Evolutionary conservation across 2,329 filamentous ascomycete genomes (phyloP).

Genomic region (Bertia moriformis): DNA sequence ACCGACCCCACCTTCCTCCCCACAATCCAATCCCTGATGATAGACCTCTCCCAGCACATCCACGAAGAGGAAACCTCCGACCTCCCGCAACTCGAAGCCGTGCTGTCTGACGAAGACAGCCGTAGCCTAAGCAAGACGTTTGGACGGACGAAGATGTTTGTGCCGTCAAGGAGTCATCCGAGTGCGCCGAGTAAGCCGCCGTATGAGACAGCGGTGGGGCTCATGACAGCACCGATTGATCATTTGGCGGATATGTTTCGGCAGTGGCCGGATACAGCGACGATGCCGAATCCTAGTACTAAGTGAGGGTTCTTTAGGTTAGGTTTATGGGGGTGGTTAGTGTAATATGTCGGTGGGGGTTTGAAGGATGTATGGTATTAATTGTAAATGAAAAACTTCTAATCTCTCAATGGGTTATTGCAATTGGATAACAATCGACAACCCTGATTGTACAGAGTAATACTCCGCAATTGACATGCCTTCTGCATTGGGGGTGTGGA

Average conservation of each 20-base stretch:
- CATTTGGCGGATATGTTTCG: slow-evolving; percentile 36
- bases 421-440: too few species aligned
- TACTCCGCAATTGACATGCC: too few species aligned
- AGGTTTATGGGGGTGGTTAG: too few species aligned
- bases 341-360: too few species aligned
- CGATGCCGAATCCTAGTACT: too few species aligned
- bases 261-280: slow-evolving; percentile 29
- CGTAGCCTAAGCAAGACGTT: slow-evolving; percentile 24
- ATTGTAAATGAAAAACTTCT: too few species aligned
- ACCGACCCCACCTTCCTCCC: slow-evolving; percentile 23
- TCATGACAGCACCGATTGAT: slow-evolving; percentile 41
- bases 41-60: slow-evolving; percentile 27
- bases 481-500: too few species aligned
- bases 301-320: too few species aligned
- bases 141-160: slow-evolving; percentile 34
- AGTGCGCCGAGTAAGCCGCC: slow-evolving; percentile 32
- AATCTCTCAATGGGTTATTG: too few species aligned
- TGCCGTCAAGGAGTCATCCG: slow-evolving; percentile 34
- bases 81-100: slow-evolving; percentile 28
- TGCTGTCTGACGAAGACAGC: slow-evolving; percentile 15
- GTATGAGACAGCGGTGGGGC: slow-evolving; percentile 36
- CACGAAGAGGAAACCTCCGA: slow-evolving; percentile 33
- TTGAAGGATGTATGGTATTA: too few species aligned
- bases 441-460: too few species aligned
- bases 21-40: slow-evolving; percentile 26